Conservation (phyloP, 2,329 filamentous ascomycete genomes). For the Cladorrhinum sp. region DNA sequence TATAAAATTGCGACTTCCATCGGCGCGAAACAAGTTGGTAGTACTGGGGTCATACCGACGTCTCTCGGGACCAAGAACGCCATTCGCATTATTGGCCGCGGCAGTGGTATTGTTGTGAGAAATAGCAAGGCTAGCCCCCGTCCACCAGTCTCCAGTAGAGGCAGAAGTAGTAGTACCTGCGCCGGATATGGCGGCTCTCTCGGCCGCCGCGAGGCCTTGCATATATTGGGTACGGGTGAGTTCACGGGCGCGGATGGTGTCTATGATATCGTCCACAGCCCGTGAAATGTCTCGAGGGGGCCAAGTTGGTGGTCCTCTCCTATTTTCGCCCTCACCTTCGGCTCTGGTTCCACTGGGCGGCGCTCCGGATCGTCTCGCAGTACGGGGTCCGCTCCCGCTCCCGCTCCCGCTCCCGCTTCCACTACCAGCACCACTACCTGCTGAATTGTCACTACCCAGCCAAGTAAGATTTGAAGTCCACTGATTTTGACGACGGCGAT, state of each 20-base stretch:
- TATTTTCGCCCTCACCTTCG: background rate
- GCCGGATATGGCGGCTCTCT: background rate
- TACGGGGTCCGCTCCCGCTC: constrained; percentile 16
- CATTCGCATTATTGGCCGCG: background rate
- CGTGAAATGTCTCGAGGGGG: constrained; percentile 36
- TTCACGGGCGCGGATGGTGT: constrained; percentile 23
- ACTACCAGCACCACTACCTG: constrained; percentile 26
- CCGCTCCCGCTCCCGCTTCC: constrained; percentile 32
- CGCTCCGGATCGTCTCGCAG: constrained; percentile 2
- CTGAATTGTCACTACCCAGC: background rate
- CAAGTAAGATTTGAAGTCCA: constrained; percentile 4
- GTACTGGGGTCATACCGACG: constrained; percentile 24
- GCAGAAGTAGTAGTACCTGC: background rate
- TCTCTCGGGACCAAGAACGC: constrained; percentile 22
- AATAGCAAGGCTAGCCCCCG: background rate
- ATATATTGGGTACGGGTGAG: background rate
- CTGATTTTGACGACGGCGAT: constrained; percentile 48
- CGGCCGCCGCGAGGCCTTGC: background rate
- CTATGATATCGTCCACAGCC: constrained; percentile 35
- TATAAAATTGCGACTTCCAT: constrained; percentile 2
- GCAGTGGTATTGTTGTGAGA: constrained; percentile 17
- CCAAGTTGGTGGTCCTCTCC: background rate
- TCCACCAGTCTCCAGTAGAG: background rate
- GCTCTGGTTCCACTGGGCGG: background rate
- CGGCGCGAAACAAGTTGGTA: constrained; percentile 15